Evolutionary conservation across 2,329 filamentous ascomycete species (phyloP).

Genomic region (Colletotrichum sp.): DNA sequence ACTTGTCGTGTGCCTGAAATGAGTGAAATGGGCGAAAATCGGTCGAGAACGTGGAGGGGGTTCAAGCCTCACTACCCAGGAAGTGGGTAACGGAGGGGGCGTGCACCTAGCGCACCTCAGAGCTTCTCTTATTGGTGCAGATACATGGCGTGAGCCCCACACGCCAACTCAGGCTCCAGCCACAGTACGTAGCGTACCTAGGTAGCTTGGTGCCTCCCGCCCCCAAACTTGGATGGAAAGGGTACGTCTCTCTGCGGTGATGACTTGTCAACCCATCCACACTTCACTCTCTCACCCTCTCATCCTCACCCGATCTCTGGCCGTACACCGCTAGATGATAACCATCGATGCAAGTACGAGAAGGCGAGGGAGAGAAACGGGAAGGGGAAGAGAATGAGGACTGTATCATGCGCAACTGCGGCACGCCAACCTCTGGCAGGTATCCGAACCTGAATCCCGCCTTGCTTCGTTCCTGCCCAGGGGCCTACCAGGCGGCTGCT

Average conservation of each 20-base stretch:
- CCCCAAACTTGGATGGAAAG: not conserved
- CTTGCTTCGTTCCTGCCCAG: not conserved
- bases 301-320: not conserved
- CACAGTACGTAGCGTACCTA: not conserved
- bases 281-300: not conserved
- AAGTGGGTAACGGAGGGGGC: conserved; percentile 18
- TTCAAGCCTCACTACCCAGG: conserved; percentile 17
- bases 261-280: conserved; percentile 19
- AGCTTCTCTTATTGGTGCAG: not conserved
- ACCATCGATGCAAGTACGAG: not conserved
- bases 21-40: conserved; percentile 1
- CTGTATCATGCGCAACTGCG: not conserved
- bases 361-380: not conserved
- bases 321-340: conserved; percentile 11
- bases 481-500: not conserved
- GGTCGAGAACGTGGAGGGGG: conserved; percentile 8
- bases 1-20: conserved; percentile 4
- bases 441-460: not conserved
- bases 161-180: conserved; percentile 3
- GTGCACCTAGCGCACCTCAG: not conserved
- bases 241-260: not conserved
- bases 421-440: not conserved
- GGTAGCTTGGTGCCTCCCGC: not conserved
- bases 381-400: not conserved
- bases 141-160: not conserved